Evolutionary conservation across 768 basidiomycete genomes (phyloP).

Genomic region (Suillus sp.): DNA sequence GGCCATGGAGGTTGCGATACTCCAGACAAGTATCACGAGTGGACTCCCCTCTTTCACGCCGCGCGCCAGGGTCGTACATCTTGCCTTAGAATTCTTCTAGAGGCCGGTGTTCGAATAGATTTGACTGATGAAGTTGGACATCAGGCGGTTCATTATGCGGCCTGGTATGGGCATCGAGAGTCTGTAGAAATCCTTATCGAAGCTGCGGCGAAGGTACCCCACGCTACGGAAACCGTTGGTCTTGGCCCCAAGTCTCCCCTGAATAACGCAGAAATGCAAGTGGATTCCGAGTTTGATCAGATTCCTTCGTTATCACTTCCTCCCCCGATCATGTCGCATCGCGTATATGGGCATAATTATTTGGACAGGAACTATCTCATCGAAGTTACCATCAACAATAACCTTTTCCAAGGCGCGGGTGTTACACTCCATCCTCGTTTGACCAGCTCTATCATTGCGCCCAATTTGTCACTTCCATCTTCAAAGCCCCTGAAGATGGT

Average conservation of each 20-base stretch:
- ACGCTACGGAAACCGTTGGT: constrained; percentile 20
- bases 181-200: constrained; percentile 65
- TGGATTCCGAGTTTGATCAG: constrained; percentile 79
- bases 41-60: constrained; percentile 97
- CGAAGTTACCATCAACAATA: constrained; percentile 77
- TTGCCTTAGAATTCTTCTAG: constrained; percentile 78
- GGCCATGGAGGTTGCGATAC: constrained; percentile 78
- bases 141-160: constrained; percentile 89
- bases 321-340: constrained; percentile 97
- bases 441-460: constrained; percentile 66
- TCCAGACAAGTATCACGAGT: constrained; percentile 96
- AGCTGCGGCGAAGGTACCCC: constrained; percentile 28
- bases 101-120: constrained; percentile 77
- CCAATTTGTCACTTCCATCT: constrained; percentile 67
- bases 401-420: constrained; percentile 39
- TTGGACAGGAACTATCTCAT: constrained; percentile 85
- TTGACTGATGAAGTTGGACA: constrained; percentile 83
- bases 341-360: constrained; percentile 96
- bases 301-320: constrained; percentile 96
- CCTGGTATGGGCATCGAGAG: constrained; percentile 88
- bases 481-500: constrained; percentile 88
- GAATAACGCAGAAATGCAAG: constrained; percentile 35
- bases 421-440: constrained; percentile 76
- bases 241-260: constrained; percentile 18
- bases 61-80: constrained; percentile 79